Conservation (phyloP, 257 asterid species). For the Solanum etuberosum region DNA sequence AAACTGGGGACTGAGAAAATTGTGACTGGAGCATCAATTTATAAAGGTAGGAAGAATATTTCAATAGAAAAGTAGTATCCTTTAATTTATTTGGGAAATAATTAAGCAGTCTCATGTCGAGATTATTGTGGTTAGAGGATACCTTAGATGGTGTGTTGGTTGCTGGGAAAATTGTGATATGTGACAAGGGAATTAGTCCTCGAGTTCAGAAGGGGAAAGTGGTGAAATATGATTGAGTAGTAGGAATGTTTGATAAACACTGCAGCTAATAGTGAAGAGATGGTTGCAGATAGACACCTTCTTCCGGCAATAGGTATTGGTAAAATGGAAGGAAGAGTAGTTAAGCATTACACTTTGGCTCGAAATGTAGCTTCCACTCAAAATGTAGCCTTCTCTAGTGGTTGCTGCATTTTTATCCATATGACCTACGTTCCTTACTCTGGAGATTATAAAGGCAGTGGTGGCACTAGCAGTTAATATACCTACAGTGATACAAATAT, state of each 20-base stretch:
- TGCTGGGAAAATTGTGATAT: conserved; percentile 73
- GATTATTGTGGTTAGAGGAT: conserved; percentile 79
- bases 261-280: conserved; percentile 66
- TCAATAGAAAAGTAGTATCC: conserved; percentile 24
- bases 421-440: no score
- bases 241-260: conserved; percentile 75
- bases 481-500: no score
- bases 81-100: conserved; percentile 53
- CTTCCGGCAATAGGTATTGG: conserved; percentile 80
- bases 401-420: no score
- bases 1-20: conserved; percentile 54
- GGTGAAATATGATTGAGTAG: conserved; percentile 77
- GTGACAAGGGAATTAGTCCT: conserved; percentile 82
- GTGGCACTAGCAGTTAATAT: no score
- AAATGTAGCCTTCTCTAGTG: no score
- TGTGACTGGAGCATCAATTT: conserved; percentile 52
- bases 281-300: conserved; percentile 81
- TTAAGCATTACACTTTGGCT: conserved; percentile 37
- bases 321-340: conserved; percentile 34
- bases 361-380: conserved; percentile 43
- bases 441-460: no score
- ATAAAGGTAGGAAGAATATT: conserved; percentile 43
- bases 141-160: conserved; percentile 44
- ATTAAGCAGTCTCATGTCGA: conserved; percentile 46
- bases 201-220: conserved; percentile 85